These are phyloP conservation scores for Parasitella parasitica DNA, from an alignment of 371 early-diverging fungal genomes.

Conservation along the genomic window DNA sequence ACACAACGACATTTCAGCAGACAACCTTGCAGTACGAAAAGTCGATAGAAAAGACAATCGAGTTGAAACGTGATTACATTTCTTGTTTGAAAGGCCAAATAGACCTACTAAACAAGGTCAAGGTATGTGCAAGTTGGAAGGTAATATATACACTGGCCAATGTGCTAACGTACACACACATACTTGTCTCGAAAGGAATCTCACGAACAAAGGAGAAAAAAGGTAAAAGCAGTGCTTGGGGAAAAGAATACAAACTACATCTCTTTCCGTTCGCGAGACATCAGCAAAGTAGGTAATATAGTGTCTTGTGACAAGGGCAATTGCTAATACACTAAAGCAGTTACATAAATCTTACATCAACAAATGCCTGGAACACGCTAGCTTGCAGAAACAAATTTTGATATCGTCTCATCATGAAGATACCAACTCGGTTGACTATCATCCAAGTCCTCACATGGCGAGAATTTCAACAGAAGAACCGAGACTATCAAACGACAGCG, in stretches of 20 bases:
- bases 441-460: slow-evolving; percentile 10
- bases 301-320: background rate
- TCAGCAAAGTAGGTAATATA: slow-evolving; percentile 33
- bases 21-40: slow-evolving; percentile 32
- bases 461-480: slow-evolving; percentile 35
- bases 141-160: too few relatives aligned
- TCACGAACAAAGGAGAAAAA: slow-evolving; percentile 39
- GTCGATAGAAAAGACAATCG: slow-evolving; percentile 35
- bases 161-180: too few relatives aligned
- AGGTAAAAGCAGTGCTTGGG: slow-evolving; percentile 29
- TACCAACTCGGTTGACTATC: slow-evolving; percentile 21
- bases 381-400: slow-evolving; percentile 33
- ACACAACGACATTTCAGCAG: slow-evolving; percentile 23
- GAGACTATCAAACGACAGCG: slow-evolving; percentile 35
- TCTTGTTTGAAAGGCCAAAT: slow-evolving; percentile 18
- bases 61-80: slow-evolving; percentile 21
- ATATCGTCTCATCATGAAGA: slow-evolving; percentile 20
- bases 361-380: slow-evolving; percentile 41
- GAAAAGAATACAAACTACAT: slow-evolving; percentile 42
- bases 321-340: slow-evolving; percentile 22
- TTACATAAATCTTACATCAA: slow-evolving; percentile 45
- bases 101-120: slow-evolving; percentile 18
- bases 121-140: slow-evolving; percentile 3
- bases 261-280: slow-evolving; percentile 36
- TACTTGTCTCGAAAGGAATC: slow-evolving; percentile 20